Evolutionary conservation across 1,139 yeast genomes (phyloP).

Genomic region (Taphrina pruni): DNA sequence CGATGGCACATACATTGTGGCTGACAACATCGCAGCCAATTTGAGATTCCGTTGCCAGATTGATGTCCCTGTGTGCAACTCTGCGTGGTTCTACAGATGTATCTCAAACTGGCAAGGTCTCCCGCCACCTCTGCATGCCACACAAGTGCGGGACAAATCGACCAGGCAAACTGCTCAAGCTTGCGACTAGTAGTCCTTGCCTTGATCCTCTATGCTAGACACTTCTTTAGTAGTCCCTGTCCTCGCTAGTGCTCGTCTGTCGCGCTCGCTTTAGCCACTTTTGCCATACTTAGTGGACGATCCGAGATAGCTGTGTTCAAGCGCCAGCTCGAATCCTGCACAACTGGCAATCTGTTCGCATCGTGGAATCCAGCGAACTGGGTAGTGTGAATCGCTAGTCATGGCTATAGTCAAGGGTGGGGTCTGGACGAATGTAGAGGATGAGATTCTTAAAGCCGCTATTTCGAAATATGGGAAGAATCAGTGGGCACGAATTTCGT

Average conservation of each 20-base stretch:
- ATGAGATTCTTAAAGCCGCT: conserved; percentile 44
- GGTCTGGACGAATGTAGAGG: conserved; percentile 44
- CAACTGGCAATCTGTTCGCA: not conserved
- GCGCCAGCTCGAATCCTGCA: no score
- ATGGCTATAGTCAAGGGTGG: conserved; percentile 43
- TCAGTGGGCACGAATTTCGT: conserved; percentile 94
- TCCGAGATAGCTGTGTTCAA: no score
- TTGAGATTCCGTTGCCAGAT: no score
- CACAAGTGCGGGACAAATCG: not conserved
- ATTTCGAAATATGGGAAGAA: conserved; percentile 87
- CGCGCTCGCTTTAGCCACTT: no score
- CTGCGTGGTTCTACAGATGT: no score
- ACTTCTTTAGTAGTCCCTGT: no score
- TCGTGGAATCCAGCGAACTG: not conserved
- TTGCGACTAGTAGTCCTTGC: not conserved
- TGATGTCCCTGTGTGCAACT: no score
- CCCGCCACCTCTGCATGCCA: not conserved
- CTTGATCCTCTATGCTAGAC: no score
- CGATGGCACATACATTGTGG: no score
- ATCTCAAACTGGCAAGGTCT: not conserved
- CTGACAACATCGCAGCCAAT: no score
- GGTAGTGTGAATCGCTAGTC: not conserved
- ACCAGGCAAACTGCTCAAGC: not conserved
- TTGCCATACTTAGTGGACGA: no score
- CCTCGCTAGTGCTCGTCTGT: no score